Conservation (phyloP, 2,329 filamentous ascomycete genomes). For the Venturia asperata region DNA sequence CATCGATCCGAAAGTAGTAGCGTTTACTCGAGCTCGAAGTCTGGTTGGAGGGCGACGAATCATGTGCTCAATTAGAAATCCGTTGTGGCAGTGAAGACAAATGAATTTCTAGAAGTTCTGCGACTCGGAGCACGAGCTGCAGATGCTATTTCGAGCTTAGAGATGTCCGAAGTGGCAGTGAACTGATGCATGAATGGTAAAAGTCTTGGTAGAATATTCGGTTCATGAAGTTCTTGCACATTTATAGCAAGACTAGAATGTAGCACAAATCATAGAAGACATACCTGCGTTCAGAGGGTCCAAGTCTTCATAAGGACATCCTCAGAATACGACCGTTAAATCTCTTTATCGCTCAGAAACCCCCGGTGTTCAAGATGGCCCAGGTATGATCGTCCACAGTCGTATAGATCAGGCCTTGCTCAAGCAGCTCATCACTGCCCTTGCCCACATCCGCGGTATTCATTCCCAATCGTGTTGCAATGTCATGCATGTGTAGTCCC, state of each 20-base stretch:
- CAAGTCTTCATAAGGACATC: conserved; percentile 1
- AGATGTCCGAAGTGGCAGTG: background rate
- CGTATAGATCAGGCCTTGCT: conserved; percentile 71
- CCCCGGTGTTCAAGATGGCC: conserved; percentile 62
- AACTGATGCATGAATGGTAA: background rate
- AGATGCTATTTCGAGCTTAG: background rate
- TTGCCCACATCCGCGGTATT: conserved; percentile 62
- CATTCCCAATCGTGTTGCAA: conserved; percentile 60
- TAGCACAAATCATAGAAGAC: background rate
- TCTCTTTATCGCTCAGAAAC: background rate
- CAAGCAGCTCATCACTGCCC: conserved; percentile 74
- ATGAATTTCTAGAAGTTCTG: background rate
- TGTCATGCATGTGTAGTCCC: conserved; percentile 72
- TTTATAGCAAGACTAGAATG: background rate
- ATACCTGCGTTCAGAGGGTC: background rate
- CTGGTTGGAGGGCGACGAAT: no score
- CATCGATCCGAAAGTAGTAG: no score
- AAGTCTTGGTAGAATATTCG: background rate
- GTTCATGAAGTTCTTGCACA: background rate
- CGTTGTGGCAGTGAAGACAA: background rate
- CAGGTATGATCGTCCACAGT: conserved; percentile 92
- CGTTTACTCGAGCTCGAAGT: no score
- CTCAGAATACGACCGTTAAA: background rate
- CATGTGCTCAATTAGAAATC: no score
- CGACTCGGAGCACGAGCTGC: background rate